Base-by-base conservation (phyloP, 805 yeast species). In the Cyberlindnera mycetangii region DNA sequence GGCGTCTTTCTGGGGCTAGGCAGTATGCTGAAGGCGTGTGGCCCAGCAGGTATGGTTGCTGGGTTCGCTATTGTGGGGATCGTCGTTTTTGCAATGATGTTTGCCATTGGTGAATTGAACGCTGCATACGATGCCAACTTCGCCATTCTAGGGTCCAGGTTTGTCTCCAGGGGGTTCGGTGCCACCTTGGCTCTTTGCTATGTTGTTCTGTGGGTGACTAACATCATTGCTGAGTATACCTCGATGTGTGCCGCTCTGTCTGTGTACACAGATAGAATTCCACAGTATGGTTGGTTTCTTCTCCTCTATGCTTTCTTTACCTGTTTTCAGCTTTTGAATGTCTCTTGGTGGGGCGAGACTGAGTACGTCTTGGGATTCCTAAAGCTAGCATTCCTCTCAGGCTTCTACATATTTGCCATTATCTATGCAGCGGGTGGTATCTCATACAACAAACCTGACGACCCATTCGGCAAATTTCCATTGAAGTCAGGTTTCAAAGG, bases 1-100 rank as follows among this genome's bases (percentile, higher is more conserved):
- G 84, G 84, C 48, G 72, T 72, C 21, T 64, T 77, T 39, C 70
- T 79, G 18, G 78, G 80, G 32, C 68, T 80, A 42, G 79, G 80
- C 6, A 56, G 66, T n/a, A 78, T 80, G 28, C 62, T 78, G 14
- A 53, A 64, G 5, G 59, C 69, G 25, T 76, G 77, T 36, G 79
- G 80, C 4, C 83, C 83, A 0, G 81, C 72, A 27, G 76, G 79
- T 49, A 60, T 78, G 54, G 32, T 76, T 17, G 64, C 70, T 19
- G 79, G 82, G 1, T 78, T 76, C 56, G 71, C 73, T 2, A 59
- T 78, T 33, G 75, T 77, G 36, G 82, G 81, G 18, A 46, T 78
- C 17, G 58, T 77, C 24, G 82, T 80, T 0, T 64, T 78, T 15
- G 61, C 75, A 7, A 75, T 78, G 76, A 74, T 79, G 75, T 72